Evolutionary conservation across 148 eudicot species (phyloP).

Genomic region (Heliosperma pusillum): DNA sequence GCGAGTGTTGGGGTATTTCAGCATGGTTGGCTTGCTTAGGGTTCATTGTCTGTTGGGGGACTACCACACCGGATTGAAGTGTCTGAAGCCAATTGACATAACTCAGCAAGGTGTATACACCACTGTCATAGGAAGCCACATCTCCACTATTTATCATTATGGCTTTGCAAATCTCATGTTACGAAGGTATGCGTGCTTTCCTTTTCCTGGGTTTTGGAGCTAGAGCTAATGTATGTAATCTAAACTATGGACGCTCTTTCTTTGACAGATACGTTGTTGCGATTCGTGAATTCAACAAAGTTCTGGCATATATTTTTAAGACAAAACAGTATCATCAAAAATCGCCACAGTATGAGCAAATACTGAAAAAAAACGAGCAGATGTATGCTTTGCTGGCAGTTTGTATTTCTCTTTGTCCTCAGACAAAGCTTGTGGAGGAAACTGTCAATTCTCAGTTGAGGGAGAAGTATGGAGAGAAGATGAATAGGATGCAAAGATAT

Average conservation of each 20-base stretch:
- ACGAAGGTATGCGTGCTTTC: conserved; percentile 53
- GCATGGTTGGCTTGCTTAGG: conserved; percentile 94
- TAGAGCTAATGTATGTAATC: conserved; percentile 6
- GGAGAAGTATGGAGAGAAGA: conserved; percentile 95
- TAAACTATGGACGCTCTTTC: conserved; percentile 2
- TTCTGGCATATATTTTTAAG: conserved; percentile 81
- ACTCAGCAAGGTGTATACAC: conserved; percentile 93
- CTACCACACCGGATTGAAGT: conserved; percentile 93
- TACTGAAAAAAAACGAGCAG: conserved; percentile 97
- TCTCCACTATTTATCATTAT: conserved; percentile 87
- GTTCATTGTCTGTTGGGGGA: conserved; percentile 94
- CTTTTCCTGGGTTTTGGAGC: neutral
- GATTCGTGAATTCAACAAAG: conserved; percentile 78
- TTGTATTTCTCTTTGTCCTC: conserved; percentile 86
- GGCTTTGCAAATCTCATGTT: conserved; percentile 98
- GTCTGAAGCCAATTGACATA: conserved; percentile 87
- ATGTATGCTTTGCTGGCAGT: conserved; percentile 95
- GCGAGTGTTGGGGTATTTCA: conserved; percentile 94
- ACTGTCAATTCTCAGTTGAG: conserved; percentile 78
- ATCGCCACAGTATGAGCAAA: conserved; percentile 94
- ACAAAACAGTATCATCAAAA: conserved; percentile 90
- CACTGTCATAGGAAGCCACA: conserved; percentile 95
- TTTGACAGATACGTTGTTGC: conserved; percentile 75
- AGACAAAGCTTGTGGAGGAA: conserved; percentile 89
- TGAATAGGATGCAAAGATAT: conserved; percentile 86